phyloP scores from a whole-genome alignment of 2,329 filamentous ascomycete genomes.

The Colletotrichum sp. region DNA sequence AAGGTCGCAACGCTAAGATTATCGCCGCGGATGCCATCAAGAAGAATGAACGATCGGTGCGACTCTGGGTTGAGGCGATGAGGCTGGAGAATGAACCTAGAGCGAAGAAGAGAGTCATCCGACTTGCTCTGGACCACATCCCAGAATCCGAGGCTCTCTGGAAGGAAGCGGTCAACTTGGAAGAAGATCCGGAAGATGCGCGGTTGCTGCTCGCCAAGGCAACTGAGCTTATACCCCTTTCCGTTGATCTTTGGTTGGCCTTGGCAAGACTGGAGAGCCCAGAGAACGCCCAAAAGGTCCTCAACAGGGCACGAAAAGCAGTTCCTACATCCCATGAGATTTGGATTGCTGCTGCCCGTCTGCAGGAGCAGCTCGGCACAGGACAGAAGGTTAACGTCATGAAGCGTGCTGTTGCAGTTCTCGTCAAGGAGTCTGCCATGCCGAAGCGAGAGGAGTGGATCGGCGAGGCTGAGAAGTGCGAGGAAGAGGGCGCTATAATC shows the following conservation, averaged over 20 bases:
- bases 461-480: slow-evolving; percentile 89
- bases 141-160: slow-evolving; percentile 96
- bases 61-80: slow-evolving; percentile 95
- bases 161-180: slow-evolving; percentile 96
- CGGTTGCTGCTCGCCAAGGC: slow-evolving; percentile 90
- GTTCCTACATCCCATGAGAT: slow-evolving; percentile 93
- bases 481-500: slow-evolving; percentile 85
- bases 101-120: slow-evolving; percentile 90
- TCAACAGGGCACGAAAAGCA: slow-evolving; percentile 94
- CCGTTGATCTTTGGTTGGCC: slow-evolving; percentile 94
- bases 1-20: slow-evolving; percentile 91
- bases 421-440: slow-evolving; percentile 94
- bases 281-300: slow-evolving; percentile 90
- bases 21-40: slow-evolving; percentile 94
- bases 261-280: slow-evolving; percentile 88
- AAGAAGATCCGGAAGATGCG: slow-evolving; percentile 89
- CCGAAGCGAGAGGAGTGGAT: slow-evolving; percentile 98
- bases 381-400: slow-evolving; percentile 86
- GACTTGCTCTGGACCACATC: slow-evolving; percentile 89
- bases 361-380: slow-evolving; percentile 88
- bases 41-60: slow-evolving; percentile 85
- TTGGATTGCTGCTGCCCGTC: slow-evolving; percentile 91
- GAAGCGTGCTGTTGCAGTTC: slow-evolving; percentile 87
- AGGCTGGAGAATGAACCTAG: slow-evolving; percentile 82
- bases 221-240: slow-evolving; percentile 91